Conservation (phyloP, 1,284 basidiomycete species). For the Malassezia japonica region DNA sequence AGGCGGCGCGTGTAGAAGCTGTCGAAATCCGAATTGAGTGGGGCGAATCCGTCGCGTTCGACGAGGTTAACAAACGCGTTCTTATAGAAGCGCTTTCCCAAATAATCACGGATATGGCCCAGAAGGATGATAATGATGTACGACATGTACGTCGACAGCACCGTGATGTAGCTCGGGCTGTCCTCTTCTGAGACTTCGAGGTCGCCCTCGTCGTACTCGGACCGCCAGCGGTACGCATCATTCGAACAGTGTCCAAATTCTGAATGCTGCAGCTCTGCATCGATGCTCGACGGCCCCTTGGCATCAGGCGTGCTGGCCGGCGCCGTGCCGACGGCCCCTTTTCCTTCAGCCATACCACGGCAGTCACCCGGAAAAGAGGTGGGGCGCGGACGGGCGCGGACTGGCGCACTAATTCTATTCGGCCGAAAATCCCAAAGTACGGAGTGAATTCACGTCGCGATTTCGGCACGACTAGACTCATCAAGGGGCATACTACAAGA, state of each 20-base stretch:
- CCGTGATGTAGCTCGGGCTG: slow-evolving; percentile 79
- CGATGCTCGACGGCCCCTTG: too few relatives aligned
- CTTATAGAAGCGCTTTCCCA: slow-evolving; percentile 75
- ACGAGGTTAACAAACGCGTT: slow-evolving; percentile 61
- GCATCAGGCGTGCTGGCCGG: too few relatives aligned
- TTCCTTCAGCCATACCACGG: too few relatives aligned
- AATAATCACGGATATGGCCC: slow-evolving; percentile 87
- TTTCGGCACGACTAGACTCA: background rate
- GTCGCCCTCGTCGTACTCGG: slow-evolving; percentile 53
- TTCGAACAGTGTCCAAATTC: slow-evolving; percentile 78
- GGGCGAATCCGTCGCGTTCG: slow-evolving; percentile 59
- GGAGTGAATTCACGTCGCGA: background rate
- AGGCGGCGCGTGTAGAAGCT: slow-evolving; percentile 96
- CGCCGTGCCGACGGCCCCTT: too few relatives aligned
- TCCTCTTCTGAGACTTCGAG: slow-evolving; percentile 50
- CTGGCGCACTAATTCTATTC: too few relatives aligned
- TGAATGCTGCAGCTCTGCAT: slow-evolving; percentile 58
- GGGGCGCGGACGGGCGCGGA: too few relatives aligned
- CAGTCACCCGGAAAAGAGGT: too few relatives aligned
- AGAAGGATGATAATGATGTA: slow-evolving; percentile 57
- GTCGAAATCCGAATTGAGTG: slow-evolving; percentile 95
- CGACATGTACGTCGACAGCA: slow-evolving; percentile 74
- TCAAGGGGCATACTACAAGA: slow-evolving; percentile 15
- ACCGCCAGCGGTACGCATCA: slow-evolving; percentile 60
- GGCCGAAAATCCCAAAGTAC: slow-evolving; percentile 1